Base-by-base conservation (phyloP, 2,329 filamentous ascomycete species). In the Penicillium sp. region DNA sequence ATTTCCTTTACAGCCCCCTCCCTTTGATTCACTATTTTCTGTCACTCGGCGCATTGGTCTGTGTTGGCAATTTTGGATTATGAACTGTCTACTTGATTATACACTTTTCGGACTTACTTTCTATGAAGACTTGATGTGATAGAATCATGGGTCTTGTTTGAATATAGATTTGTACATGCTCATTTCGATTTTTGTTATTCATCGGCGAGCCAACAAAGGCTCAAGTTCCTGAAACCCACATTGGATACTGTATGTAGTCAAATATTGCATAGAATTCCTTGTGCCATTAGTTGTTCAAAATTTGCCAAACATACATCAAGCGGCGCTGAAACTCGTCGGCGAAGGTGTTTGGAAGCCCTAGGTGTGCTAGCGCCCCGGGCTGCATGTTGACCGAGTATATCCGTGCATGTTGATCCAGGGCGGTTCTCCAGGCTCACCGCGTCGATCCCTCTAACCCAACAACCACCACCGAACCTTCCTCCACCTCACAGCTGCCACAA, bases 41-140 rank as follows among this genome's bases (percentile, higher is more conserved):
- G 48, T 50, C 48, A 48, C 36, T 50, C 45, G 59, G 62, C 58
- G 58, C 53, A 53, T 45, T 53, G 50, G 47, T 58, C 48, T 53
- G 45, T 18, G 38, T 58, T 51, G 42, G 24, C n/a, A 31, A 51
- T 56, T 18, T 39, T 48, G 31, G 44, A 31, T 50, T 29, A 53
- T 50, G 39, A 48, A 52, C 42, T 40, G 46, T 57, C 56, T 61
- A 36, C 34, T n/a, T 36, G n/a, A 36, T 13, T 36, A 58, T 58
- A 56, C 32, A 56, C 45, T 39, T 44, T 27, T 43, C 22, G 27
- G 46, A 29, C 48, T 51, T 41, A n/a, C 14, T 27, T 47, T 16
- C 24, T 47, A 16, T 34, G 24, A 48, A 27, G 32, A 22, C 40
- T 44, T 44, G 31, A 40, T 31, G 31, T 46, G 43, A 47, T 52